Percentiles rank a stretch among this genome's conserved stretches.
Conservation (phyloP, 2,329 filamentous ascomycete genomes). For the Sordariomycetes sp. region DNA sequence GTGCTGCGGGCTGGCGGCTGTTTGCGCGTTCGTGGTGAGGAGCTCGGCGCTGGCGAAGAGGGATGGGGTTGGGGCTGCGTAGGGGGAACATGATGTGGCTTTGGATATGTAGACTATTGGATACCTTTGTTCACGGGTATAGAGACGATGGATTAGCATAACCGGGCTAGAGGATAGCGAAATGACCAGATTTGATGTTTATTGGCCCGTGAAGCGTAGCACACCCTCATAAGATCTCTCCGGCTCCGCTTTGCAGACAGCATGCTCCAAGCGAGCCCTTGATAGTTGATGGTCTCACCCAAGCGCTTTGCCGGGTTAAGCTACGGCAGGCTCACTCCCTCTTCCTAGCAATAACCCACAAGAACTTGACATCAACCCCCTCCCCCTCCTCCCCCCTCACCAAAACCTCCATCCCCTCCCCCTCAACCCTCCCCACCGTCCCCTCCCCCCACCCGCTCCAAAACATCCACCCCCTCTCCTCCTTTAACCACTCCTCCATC, state of each 20-base stretch:
- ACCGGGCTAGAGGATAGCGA: background rate
- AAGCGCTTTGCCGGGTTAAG: no score
- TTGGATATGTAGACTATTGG: background rate
- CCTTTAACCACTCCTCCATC: slow-evolving; percentile 23
- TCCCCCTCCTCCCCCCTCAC: slow-evolving; percentile 18
- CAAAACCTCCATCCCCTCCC: slow-evolving; percentile 21
- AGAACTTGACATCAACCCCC: slow-evolving; percentile 19
- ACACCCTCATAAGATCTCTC: no score
- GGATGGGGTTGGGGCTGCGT: background rate
- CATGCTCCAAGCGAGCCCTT: no score
- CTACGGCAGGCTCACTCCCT: background rate
- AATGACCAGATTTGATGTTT: no score
- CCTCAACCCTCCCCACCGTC: slow-evolving; percentile 17
- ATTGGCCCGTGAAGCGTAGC: no score
- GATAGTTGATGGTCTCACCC: no score
- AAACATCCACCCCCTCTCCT: slow-evolving; percentile 30
- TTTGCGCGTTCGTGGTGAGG: background rate
- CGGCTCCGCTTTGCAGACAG: no score
- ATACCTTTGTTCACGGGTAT: background rate
- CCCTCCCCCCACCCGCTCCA: slow-evolving; percentile 27
- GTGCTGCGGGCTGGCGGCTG: background rate
- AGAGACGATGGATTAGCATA: background rate
- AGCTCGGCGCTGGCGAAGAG: background rate
- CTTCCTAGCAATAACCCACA: slow-evolving; percentile 28
- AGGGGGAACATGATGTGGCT: background rate